Evolutionary conservation across 345 rosid species (phyloP).

Genomic region (Orychophragmus violaceus): DNA sequence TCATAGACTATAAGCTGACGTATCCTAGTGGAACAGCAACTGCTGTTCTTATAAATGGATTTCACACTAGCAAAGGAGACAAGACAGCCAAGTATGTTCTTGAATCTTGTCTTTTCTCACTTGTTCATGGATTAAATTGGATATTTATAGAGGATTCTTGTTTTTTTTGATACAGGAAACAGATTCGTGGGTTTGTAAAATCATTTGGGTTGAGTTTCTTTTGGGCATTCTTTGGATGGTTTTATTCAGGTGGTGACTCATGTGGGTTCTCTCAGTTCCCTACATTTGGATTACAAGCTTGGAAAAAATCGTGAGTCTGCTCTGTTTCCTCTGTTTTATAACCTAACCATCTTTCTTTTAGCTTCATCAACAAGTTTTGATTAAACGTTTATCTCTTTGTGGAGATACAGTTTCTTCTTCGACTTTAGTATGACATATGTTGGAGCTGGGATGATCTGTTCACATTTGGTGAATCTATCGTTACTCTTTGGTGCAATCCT

Average conservation of each 20-base stretch:
- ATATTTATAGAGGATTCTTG: background rate
- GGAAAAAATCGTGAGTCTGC: slow-evolving; percentile 63
- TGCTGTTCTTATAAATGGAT: slow-evolving; percentile 81
- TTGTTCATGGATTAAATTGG: slow-evolving; percentile 7
- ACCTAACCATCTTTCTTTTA: background rate
- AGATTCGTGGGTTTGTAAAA: slow-evolving; percentile 61
- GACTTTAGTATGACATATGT: slow-evolving; percentile 84
- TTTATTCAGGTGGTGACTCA: slow-evolving; percentile 53
- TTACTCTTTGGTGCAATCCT: slow-evolving; percentile 81
- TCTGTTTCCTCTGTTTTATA: background rate
- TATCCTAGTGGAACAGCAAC: slow-evolving; percentile 97
- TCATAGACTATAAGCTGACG: slow-evolving; percentile 66
- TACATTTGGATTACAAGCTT: slow-evolving; percentile 71
- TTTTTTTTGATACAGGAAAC: slow-evolving; percentile 44
- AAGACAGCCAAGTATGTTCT: slow-evolving; percentile 58
- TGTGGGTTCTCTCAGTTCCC: slow-evolving; percentile 84
- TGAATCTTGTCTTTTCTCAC: background rate
- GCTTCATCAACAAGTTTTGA: background rate
- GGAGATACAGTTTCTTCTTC: slow-evolving; percentile 71
- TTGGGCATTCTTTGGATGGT: slow-evolving; percentile 92
- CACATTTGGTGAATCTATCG: slow-evolving; percentile 88
- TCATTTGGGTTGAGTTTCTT: slow-evolving; percentile 64
- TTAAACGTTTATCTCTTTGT: slow-evolving; percentile 4
- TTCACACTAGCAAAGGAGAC: slow-evolving; percentile 75
- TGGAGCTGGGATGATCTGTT: slow-evolving; percentile 97